Conservation (phyloP, 495 filamentous ascomycete species). For the Neurospora sp. region DNA sequence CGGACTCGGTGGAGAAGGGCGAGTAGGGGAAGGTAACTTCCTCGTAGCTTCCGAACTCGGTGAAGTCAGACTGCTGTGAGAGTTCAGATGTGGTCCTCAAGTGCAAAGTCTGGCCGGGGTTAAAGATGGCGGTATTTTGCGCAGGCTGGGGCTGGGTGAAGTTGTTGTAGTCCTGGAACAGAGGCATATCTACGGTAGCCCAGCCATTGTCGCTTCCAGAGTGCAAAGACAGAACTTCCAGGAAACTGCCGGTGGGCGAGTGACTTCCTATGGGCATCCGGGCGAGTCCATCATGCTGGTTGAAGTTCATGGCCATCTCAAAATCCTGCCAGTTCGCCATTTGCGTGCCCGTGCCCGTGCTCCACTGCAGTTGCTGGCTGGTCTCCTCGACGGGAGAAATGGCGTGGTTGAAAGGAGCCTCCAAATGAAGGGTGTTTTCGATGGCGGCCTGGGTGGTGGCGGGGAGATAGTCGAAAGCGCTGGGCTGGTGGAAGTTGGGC, state of each 20-base stretch:
- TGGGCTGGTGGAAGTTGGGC: conserved; percentile 36
- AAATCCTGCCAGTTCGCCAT: conserved; percentile 69
- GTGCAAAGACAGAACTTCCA: conserved; percentile 72
- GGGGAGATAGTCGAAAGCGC: conserved; percentile 61
- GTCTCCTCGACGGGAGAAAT: conserved; percentile 54
- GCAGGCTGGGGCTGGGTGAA: conserved; percentile 38
- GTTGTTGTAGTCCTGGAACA: conserved; percentile 35
- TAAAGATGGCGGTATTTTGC: conserved; percentile 62
- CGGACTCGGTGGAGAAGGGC: conserved; percentile 54
- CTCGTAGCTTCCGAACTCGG: conserved; percentile 69
- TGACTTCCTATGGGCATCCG: conserved; percentile 53
- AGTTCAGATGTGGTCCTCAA: conserved; percentile 76
- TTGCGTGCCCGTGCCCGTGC: conserved; percentile 15
- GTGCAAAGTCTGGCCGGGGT: conserved; percentile 77
- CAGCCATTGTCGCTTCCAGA: conserved; percentile 80
- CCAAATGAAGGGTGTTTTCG: conserved; percentile 54
- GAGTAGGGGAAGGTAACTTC: conserved; percentile 67
- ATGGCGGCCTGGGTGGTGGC: conserved; percentile 56
- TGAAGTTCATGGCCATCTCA: conserved; percentile 46
- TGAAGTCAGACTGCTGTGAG: conserved; percentile 55
- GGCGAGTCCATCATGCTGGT: conserved; percentile 42
- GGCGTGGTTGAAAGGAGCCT: conserved; percentile 44
- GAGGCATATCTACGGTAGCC: conserved; percentile 53
- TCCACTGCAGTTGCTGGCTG: conserved; percentile 53
- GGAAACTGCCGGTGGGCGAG: conserved; percentile 72